phyloP scores from a whole-genome alignment of 495 filamentous ascomycete genomes.

The Penicillium pulvis region DNA sequence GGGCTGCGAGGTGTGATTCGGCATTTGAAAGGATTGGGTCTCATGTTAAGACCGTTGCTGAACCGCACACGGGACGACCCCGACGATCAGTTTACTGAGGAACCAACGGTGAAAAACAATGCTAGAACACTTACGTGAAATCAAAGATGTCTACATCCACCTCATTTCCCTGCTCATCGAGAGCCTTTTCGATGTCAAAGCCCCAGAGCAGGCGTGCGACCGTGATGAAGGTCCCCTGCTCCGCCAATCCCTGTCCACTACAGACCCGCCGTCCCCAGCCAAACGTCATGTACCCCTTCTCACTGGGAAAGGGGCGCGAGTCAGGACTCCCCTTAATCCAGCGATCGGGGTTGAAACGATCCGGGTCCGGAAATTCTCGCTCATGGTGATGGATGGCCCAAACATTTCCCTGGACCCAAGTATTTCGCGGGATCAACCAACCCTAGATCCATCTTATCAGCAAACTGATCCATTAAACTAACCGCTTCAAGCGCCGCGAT shows the following conservation, averaged over 20 bases:
- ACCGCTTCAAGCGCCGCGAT: constrained; percentile 2
- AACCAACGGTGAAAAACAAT: neutral
- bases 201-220: constrained; percentile 24
- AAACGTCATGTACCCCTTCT: constrained; percentile 65
- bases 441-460: constrained; percentile 21
- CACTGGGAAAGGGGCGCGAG: constrained; percentile 55
- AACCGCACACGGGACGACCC: neutral
- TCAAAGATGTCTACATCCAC: constrained; percentile 50
- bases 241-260: constrained; percentile 44
- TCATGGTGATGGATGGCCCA: constrained; percentile 46
- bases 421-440: constrained; percentile 24
- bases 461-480: neutral
- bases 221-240: constrained; percentile 41
- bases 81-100: constrained; percentile 11
- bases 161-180: constrained; percentile 48
- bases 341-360: constrained; percentile 34
- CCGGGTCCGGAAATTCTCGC: constrained; percentile 45
- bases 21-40: constrained; percentile 38
- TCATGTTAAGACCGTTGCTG: constrained; percentile 44
- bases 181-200: constrained; percentile 39
- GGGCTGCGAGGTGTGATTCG: constrained; percentile 40
- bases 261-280: constrained; percentile 45
- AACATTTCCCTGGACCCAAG: constrained; percentile 31
- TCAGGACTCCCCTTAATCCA: constrained; percentile 36
- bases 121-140: constrained; percentile 39